Evolutionary conservation across 441 rosid genomes (phyloP).

Genomic region (Pelargonium fulgidum): DNA sequence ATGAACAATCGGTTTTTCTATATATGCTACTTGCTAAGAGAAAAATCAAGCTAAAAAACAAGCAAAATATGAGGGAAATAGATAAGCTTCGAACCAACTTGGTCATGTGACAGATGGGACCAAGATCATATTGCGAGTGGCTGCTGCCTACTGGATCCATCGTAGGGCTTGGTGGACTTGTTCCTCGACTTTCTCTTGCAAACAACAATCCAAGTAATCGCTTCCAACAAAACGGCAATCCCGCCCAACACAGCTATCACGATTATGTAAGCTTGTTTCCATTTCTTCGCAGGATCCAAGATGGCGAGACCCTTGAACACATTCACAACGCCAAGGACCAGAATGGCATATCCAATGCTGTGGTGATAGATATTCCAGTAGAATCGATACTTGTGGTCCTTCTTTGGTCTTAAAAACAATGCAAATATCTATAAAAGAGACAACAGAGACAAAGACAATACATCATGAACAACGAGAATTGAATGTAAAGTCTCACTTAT

Average conservation of each 20-base stretch:
- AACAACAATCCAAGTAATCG: constrained; percentile 48
- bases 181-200: constrained; percentile 37
- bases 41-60: neutral
- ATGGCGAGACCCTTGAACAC: constrained; percentile 49
- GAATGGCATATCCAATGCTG: constrained; percentile 40
- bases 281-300: constrained; percentile 37
- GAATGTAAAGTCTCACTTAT: neutral
- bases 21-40: neutral
- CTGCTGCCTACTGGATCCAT: constrained; percentile 30
- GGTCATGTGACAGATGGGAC: neutral
- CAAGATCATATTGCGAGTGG: constrained; percentile 20
- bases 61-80: neutral
- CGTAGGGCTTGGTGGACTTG: constrained; percentile 47
- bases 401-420: constrained; percentile 46
- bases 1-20: neutral
- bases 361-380: constrained; percentile 67
- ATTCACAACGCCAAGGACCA: constrained; percentile 43
- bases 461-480: neutral
- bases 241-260: constrained; percentile 35
- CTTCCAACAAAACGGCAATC: constrained; percentile 42
- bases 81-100: neutral
- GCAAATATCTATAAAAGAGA: constrained; percentile 41
- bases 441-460: neutral
- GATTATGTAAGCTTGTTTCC: constrained; percentile 38
- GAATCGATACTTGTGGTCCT: constrained; percentile 55